Percentiles rank a stretch among this genome's conserved stretches.
Conservation (phyloP, 495 filamentous ascomycete genomes). For the Aspergillus heteromorphus region DNA sequence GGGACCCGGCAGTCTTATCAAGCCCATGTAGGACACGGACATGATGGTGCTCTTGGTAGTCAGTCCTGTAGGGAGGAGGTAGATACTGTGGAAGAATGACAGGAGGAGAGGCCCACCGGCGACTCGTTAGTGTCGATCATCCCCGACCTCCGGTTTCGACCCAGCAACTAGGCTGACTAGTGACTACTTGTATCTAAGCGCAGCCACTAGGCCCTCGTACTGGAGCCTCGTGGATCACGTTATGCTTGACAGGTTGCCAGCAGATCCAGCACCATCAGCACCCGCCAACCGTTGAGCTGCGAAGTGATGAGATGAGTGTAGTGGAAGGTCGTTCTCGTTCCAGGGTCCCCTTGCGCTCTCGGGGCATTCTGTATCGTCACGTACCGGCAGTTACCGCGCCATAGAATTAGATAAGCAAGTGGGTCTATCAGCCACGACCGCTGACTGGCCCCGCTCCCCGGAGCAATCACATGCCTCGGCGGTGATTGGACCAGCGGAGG, state of each 20-base stretch:
- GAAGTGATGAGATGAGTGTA: too few relatives aligned
- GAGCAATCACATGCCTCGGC: constrained; percentile 12
- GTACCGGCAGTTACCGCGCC: not conserved
- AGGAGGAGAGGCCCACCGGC: not conserved
- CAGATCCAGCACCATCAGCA: too few relatives aligned
- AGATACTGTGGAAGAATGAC: too few relatives aligned
- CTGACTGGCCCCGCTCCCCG: not conserved
- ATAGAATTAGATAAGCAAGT: constrained; percentile 13
- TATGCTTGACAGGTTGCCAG: not conserved
- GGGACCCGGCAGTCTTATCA: too few relatives aligned
- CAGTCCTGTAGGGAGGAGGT: too few relatives aligned
- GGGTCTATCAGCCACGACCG: not conserved
- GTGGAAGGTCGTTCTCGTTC: too few relatives aligned
- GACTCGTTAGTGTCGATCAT: constrained; percentile 11
- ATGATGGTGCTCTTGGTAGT: too few relatives aligned
- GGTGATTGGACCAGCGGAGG: constrained; percentile 13
- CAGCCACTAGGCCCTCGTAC: constrained; percentile 9
- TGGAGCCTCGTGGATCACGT: constrained; percentile 9
- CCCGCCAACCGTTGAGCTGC: not conserved
- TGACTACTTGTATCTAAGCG: constrained; percentile 3
- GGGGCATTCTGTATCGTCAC: not conserved
- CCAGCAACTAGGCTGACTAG: not conserved
- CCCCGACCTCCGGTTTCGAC: constrained; percentile 1
- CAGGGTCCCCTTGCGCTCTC: not conserved
- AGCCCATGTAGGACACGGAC: too few relatives aligned